Evolutionary conservation across 148 eudicot species (phyloP).

Genomic region (Bassia scoparia): DNA sequence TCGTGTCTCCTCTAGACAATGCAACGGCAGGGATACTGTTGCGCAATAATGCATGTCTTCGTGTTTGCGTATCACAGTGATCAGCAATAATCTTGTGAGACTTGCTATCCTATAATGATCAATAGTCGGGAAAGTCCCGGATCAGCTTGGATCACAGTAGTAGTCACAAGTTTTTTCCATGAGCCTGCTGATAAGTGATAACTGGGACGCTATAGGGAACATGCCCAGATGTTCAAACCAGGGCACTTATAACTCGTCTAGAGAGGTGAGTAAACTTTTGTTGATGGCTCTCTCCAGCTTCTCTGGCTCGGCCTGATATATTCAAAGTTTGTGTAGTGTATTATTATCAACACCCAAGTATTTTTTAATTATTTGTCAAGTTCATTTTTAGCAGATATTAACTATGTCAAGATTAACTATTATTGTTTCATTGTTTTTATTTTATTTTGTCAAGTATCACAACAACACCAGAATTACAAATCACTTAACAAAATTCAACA

Average conservation of each 20-base stretch:
- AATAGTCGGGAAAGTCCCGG: no score
- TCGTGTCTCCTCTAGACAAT: constrained; percentile 86
- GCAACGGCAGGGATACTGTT: constrained; percentile 96
- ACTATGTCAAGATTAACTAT: no score
- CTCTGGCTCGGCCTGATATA: constrained; percentile 80
- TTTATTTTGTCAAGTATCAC: no score
- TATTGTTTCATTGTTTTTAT: no score
- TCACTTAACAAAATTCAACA: no score
- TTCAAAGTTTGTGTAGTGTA: no score
- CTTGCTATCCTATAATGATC: constrained; percentile 64
- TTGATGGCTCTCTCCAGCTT: constrained; percentile 98
- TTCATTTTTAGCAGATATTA: no score
- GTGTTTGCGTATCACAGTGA: constrained; percentile 82
- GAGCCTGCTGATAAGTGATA: background rate
- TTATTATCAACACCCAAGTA: no score
- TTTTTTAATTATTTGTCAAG: no score
- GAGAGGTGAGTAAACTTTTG: constrained; percentile 82
- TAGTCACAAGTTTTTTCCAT: background rate
- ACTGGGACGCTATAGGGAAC: constrained; percentile 86
- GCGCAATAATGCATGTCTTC: constrained; percentile 92
- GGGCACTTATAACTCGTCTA: constrained; percentile 90
- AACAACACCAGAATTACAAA: no score
- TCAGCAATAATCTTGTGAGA: constrained; percentile 87
- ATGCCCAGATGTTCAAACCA: constrained; percentile 98
- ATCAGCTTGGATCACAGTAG: constrained; percentile 8